Base-by-base conservation (phyloP, 2,329 filamentous ascomycete genomes). In the Paecilomyces variotii region DNA sequence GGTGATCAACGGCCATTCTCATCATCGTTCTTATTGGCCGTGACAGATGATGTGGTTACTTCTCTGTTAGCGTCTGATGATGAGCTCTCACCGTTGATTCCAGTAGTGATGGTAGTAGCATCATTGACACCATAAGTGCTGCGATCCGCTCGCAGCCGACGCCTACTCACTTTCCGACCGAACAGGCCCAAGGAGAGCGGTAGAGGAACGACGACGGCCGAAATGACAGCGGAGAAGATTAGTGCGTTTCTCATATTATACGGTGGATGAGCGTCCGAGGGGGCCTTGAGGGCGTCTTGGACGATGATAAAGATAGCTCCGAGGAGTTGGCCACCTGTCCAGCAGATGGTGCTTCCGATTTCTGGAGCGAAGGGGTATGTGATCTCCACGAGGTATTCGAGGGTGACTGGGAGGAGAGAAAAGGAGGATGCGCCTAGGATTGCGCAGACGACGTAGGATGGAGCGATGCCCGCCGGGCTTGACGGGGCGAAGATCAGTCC, bases 361-460 rank as follows among this genome's bases (percentile, higher is more conserved):
- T 96, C 93, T 0, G 94, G 92, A 49, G 86, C 87, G 27, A 95
- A 85, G 0, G 94, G 94, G 68, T 94, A 90, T 4, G 89, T 91
- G 60, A 96, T 83, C 72, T 97, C 91, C 56, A 90, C 89, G 14
- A 97, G 79, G 65, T 89, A 91, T 74, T 99, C 94, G 55, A 97
- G 82, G 4, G 86, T 89, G 39, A 96, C 83, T 2, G 94, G 94
- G 0, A 97, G 81, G 2, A 97, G 77, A 24, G 82, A 82, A 75
- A 97, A 97, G 9, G 83, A 86, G 0, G 90, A 78, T 1, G 91
- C 91, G 52, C 94, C 94, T 2, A 96, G 79, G 14, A 95, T 62
- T 2, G 87, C 84, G 63, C 90, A 84, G 14, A 96, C 82, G 56
- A 88, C 80, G 69, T 91, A 96, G 0, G 90, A 87, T 0, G 89